Evolutionary conservation across 768 basidiomycete species (phyloP).

Genomic region (Mycena vitilis): DNA sequence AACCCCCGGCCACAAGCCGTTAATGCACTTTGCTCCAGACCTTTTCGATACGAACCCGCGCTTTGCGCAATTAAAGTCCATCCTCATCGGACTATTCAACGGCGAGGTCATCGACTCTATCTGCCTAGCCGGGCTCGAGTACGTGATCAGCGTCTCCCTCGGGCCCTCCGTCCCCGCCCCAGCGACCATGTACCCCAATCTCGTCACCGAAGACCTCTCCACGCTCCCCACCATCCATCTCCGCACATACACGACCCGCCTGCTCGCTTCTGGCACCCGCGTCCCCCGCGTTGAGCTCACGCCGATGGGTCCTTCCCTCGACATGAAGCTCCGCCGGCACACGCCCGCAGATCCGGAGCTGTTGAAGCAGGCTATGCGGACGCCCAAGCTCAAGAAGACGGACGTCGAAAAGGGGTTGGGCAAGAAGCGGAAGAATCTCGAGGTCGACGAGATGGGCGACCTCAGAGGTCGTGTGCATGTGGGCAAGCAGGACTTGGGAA

Average conservation of each 20-base stretch:
- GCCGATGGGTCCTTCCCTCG: slow-evolving; percentile 93
- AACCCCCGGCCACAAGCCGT: slow-evolving; percentile 88
- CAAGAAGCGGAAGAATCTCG: slow-evolving; percentile 95
- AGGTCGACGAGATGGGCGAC: slow-evolving; percentile 99
- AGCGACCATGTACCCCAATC: slow-evolving; percentile 33
- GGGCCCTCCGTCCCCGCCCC: slow-evolving; percentile 68
- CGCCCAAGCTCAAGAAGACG: slow-evolving; percentile 89
- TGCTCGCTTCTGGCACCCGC: slow-evolving; percentile 81
- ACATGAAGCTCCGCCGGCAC: slow-evolving; percentile 82
- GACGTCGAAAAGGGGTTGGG: slow-evolving; percentile 89
- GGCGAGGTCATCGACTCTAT: slow-evolving; percentile 87
- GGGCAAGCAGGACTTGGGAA: slow-evolving; percentile 87
- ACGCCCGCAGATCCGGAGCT: slow-evolving; percentile 82
- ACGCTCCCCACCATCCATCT: slow-evolving; percentile 87
- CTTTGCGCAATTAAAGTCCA: slow-evolving; percentile 90
- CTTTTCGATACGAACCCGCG: slow-evolving; percentile 96
- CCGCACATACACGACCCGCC: slow-evolving; percentile 82
- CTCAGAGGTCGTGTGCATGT: slow-evolving; percentile 91
- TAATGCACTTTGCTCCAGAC: slow-evolving; percentile 96
- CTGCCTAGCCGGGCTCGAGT: slow-evolving; percentile 85
- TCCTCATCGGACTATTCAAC: slow-evolving; percentile 92
- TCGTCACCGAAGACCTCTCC: slow-evolving; percentile 52
- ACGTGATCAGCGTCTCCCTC: slow-evolving; percentile 86
- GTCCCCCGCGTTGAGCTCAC: slow-evolving; percentile 85
- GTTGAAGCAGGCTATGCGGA: slow-evolving; percentile 82